Evolutionary conservation across 2,329 filamentous ascomycete species (phyloP), one percentile per base, ranked within the genome.

Genomic region (Sporothrix inflata): DNA sequence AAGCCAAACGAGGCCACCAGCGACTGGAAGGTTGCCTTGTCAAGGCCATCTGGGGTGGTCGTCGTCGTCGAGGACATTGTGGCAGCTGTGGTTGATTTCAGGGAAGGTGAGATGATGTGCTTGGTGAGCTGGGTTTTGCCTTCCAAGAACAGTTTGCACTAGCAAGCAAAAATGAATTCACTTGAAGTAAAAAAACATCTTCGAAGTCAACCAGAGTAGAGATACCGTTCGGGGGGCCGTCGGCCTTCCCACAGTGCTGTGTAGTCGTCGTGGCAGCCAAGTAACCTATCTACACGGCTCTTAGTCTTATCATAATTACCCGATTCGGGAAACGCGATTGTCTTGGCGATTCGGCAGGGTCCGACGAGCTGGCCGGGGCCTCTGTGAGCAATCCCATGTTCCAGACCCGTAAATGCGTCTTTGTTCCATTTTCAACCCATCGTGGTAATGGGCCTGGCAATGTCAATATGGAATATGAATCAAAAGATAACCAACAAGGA

Each of bases 1-100:
- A 75, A 74, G 27, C 75, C 75, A 14, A 74, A 57, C 1, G 67
- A 71, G 38, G 71, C 70, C 8, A 71, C 73, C 6, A 76, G 27
- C 16, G 68, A 19, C 24, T 69, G 72, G 42, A 76, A 76, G 12
- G 21, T 49, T 7, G 74, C 75, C 30, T 70, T 72, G 8, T 72
- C 57, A 61, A 76, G 65, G 19, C 45, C n/a, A 27, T 67, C 42
- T 65, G 49, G 14, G 8, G 49, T 24, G 69, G 24, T 27, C 2
- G 21, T 2, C 27, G 57, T 42, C 8, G 27, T 66, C 2, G 12
- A 16, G 11, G 61, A 66, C 24, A 30, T 19, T 61, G 30, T 61
- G 42, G 42, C 42, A 45, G 42, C 30, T 34, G 3, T 34, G 30
- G 30, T 34, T 34, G 30, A 3, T 3, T 45, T 45, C 4, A 11